Conservation (phyloP, 345 rosid genomes). For the Bruguiera sexangula region DNA sequence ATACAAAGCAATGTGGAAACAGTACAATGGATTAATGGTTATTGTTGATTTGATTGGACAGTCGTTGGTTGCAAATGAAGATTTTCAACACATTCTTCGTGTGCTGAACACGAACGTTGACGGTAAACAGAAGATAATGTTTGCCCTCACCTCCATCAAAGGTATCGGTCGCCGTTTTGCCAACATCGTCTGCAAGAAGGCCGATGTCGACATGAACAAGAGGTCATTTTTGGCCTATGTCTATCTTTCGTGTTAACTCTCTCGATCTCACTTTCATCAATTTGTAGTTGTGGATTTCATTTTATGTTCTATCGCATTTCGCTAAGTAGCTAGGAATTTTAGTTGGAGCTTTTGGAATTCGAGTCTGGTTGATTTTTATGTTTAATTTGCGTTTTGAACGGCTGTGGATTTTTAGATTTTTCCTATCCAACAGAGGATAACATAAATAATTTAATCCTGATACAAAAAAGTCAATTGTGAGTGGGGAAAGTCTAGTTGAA, state of each 20-base stretch:
- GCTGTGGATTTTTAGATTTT: too few species aligned
- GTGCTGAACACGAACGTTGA: constrained; percentile 33
- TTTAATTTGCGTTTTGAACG: too few species aligned
- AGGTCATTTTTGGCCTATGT: constrained; percentile 1
- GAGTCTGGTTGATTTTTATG: too few species aligned
- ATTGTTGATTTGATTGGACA: not conserved
- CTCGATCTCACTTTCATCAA: not conserved
- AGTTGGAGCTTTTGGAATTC: too few species aligned
- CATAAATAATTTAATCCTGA: too few species aligned
- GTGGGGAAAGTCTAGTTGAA: too few species aligned
- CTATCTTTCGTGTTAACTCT: not conserved
- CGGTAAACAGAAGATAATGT: constrained; percentile 38
- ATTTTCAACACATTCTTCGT: constrained; percentile 38
- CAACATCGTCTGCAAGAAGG: constrained; percentile 38
- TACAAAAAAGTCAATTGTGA: too few species aligned
- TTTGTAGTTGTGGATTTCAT: not conserved
- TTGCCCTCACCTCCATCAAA: constrained; percentile 36
- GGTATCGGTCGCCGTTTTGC: constrained; percentile 38
- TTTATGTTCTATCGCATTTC: too few species aligned
- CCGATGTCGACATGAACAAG: constrained; percentile 36
- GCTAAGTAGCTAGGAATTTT: too few species aligned
- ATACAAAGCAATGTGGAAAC: too few species aligned
- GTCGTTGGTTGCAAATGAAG: constrained; percentile 31
- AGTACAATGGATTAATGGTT: not conserved
- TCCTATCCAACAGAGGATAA: too few species aligned